Base-by-base conservation (phyloP, 2,329 filamentous ascomycete species). In the Pseudohalonectria lignicola region DNA sequence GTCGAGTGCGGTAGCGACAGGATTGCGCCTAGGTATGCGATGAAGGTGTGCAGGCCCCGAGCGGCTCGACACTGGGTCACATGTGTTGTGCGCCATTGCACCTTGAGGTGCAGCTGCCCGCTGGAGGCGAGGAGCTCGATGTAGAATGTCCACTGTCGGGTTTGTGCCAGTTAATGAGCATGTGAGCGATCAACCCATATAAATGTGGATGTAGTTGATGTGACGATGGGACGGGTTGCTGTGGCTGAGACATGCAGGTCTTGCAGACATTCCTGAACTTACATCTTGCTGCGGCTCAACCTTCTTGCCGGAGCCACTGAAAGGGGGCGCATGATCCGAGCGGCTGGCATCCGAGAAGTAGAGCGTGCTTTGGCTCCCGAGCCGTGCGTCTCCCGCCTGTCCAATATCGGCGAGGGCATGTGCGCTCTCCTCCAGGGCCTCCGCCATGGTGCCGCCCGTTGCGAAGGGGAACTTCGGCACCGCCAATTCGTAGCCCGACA, bases 11-110 rank as follows among this genome's bases (percentile, higher is more conserved):
- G 15, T 17, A 13, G 32, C 18, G 30, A 31, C 4, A 38, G 21
- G 21, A 38, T 38, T 9, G 30, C 36, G 9, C 28, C 17, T 4
- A 38, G 30, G n/a, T 38, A 38, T 9, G 29, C 20, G 15, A n/a
- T 39, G 26, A 31, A 39, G 25, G 33, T 13, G 17, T 39, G 26
- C 15, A 39, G 33, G 11, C 31, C 38, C 5, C 18, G 10, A 9
- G 18, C 32, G n/a, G 33, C 38, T 17, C 32, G 26, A 8, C 16
- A 21, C 12, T 28, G 31, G 32, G 31, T 35, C 16, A 35, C 32
- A 18, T 35, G 21, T 19, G 16, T 20, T 6, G 25, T 30, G 15
- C 17, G 28, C 37, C 31, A 39, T 34, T 30, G 20, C 16, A 33
- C 19, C 5, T 23, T 17, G 21, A 38, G 32, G 30, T 17, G 29